Base-by-base conservation (phyloP, 768 basidiomycete genomes). In the Boletus insuetus region DNA sequence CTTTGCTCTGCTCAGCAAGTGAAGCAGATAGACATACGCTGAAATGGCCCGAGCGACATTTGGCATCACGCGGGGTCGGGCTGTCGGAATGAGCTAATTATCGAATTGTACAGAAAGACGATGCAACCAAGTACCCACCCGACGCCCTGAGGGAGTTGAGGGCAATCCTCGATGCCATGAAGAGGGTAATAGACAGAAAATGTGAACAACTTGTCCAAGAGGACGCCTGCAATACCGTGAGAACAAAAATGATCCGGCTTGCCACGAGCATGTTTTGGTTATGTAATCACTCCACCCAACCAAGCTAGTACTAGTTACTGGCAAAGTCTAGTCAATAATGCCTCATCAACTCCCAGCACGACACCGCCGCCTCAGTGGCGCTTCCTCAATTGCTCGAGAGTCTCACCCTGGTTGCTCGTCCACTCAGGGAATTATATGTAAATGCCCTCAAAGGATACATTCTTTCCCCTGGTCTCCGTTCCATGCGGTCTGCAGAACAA, bases 91-190 rank as follows among this genome's bases (percentile, higher is more conserved):
- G 39, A 53, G 16, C 43, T 11, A 5, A 17, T 38, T 16, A 42
- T 29, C n/a, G 4, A 1, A 24, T 34, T 22, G 20, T 1, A 8
- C 42, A n/a, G 12, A 46, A 0, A 19, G 0, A 7, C 1, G 11
- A 16, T 12, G 4, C 2, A 20, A 22, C 20, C 12, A 34, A 39
- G 12, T 10, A 65, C 79, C 56, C 58, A 84, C 86, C 81, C 63
- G 81, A 82, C 54, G 79, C 80, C 73, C 82, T 77, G 68, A 88
- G 74, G 47, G 85, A 75, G 77, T 74, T 81, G 63, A 85, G 70
- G 70, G 83, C 85, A 74, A 87, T 82, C 79, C 85, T 83, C 69
- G 85, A 85, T 61, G 85, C 84, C 85, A 87, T 87, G 61, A 56
- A 49, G 51, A 45, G 31, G 38, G 45, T 41, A 45, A 34, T 47